Conservation (phyloP, 2,329 filamentous ascomycete species). For the Cordyceps pruinosa region DNA sequence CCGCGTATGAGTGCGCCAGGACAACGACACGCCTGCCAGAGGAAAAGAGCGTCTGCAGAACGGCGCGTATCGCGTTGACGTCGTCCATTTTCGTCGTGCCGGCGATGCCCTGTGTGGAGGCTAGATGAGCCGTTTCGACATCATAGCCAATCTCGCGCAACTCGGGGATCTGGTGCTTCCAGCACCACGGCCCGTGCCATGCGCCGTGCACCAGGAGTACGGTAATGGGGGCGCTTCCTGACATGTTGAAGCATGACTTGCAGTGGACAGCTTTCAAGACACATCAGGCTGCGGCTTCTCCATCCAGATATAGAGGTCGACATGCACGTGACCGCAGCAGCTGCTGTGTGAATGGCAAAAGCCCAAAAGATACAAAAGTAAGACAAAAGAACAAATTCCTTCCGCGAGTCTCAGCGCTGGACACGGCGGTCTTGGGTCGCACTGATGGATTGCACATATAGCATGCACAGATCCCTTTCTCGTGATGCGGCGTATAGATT, state of each 20-base stretch:
- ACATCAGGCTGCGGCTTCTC: too few species aligned
- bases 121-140: constrained; percentile 21
- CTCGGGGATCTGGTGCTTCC: constrained; percentile 22
- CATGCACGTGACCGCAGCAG: background rate
- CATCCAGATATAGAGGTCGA: too few species aligned
- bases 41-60: constrained; percentile 24
- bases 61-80: constrained; percentile 23
- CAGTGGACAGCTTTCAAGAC: too few species aligned
- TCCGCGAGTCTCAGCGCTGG: too few species aligned
- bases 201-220: constrained; percentile 34
- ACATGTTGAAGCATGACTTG: background rate
- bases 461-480: too few species aligned
- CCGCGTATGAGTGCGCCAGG: constrained; percentile 38
- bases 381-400: too few species aligned
- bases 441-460: too few species aligned
- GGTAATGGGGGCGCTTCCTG: background rate
- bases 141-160: constrained; percentile 25
- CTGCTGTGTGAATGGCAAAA: background rate
- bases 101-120: constrained; percentile 24
- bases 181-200: constrained; percentile 29
- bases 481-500: too few species aligned
- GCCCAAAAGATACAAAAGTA: background rate
- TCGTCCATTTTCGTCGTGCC: constrained; percentile 25
- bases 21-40: constrained; percentile 34
- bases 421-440: background rate